These are phyloP conservation scores for Yarrowia sp. DNA, from an alignment of 805 yeast genomes.

Conservation along the genomic window DNA sequence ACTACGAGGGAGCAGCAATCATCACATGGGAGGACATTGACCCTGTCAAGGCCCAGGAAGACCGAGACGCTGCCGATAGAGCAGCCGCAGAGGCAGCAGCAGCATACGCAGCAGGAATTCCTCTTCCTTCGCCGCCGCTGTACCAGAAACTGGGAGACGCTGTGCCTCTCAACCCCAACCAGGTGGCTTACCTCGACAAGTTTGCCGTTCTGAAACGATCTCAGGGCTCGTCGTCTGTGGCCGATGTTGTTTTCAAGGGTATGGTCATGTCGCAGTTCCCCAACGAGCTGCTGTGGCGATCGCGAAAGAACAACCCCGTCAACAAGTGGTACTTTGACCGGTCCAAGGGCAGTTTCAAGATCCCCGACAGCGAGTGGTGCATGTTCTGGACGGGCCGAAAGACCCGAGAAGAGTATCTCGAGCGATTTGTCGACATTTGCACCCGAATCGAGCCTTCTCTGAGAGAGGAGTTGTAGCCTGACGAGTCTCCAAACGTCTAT, in stretches of 20 bases:
- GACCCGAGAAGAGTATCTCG: constrained; percentile 50
- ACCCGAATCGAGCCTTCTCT: constrained; percentile 63
- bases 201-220: constrained; percentile 84
- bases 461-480: constrained; percentile 26
- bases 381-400: constrained; percentile 55
- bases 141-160: constrained; percentile 36
- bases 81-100: constrained; percentile 37
- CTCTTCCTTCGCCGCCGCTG: constrained; percentile 27
- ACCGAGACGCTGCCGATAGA: constrained; percentile 21
- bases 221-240: constrained; percentile 93
- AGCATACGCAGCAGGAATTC: constrained; percentile 24
- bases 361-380: constrained; percentile 54
- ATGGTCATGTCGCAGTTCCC: constrained; percentile 71
- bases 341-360: constrained; percentile 69
- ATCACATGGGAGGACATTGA: constrained; percentile 74
- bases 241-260: constrained; percentile 88
- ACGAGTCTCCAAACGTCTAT: not conserved
- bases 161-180: constrained; percentile 43
- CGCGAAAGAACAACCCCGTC: constrained; percentile 84
- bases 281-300: constrained; percentile 85
- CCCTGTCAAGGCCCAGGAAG: constrained; percentile 46
- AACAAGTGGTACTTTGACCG: constrained; percentile 98
- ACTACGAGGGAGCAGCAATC: constrained; percentile 94
- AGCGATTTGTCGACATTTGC: constrained; percentile 62
- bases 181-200: constrained; percentile 85